Base-by-base conservation (phyloP, 495 filamentous ascomycete species). In the Neurospora sp. region DNA sequence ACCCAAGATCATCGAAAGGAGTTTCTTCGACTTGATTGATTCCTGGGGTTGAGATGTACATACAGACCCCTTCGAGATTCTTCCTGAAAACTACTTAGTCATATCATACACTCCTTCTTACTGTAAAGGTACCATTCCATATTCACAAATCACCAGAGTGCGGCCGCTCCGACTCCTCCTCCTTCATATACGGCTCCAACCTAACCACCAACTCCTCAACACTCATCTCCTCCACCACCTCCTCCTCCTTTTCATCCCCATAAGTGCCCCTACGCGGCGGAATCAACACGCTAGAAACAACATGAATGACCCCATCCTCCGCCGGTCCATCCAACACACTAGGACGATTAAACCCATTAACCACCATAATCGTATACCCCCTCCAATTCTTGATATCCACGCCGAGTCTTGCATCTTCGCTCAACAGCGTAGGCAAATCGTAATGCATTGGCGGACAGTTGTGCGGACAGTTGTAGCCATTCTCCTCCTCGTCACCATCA, bases 271-370 rank as follows among this genome's bases (percentile, higher is more conserved):
- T 75, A 59, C 85, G 86, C 79, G 93, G 93, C 75, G 94, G 94
- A 76, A 97, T 88, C 71, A 97, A 79, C 1, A 97, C 89, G 68
- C 83, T 83, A 59, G 84, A 82, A 8, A 94, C 81, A 47, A 93
- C 89, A 74, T 97, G 94, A 39, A 95, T 83, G 39, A 92, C 91
- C 42, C 94, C 94, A 81, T 96, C 90, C 39, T 78, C 83, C 1
- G 89, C 90, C 59, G 93, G 76, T 9, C 86, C 90, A 80, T 97
- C 92, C 77, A 87, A 80, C 22, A 91, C 79, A 3, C 82, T 81
- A 4, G 95, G 89, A 8, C 74, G 78, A 6, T 81, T 80, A 70
- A 87, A 89, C 20, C 89, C 92, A 80, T 96, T 95, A 73, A 96
- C 84, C 81, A 86, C 87, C 42, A 97, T 90, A 12, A 73, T 83